Conservation (phyloP, 257 asterid species). For the Ligustrum vulgare region DNA sequence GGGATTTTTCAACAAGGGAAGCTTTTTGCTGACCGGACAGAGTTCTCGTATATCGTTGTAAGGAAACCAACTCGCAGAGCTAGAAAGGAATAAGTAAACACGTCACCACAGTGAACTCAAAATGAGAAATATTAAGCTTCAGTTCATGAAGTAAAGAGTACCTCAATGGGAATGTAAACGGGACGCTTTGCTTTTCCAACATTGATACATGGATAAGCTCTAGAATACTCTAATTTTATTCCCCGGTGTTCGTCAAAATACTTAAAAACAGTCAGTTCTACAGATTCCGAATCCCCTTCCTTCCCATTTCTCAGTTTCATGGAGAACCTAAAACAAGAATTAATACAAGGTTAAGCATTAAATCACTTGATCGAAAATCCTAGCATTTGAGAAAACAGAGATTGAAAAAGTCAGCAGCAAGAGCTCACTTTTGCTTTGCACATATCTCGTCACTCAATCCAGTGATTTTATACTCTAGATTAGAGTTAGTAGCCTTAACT, state of each 20-base stretch:
- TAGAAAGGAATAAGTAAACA: conserved; percentile 21
- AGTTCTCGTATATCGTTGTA: conserved; percentile 73
- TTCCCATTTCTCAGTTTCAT: conserved; percentile 36
- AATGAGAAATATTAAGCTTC: not conserved
- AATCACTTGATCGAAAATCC: not conserved
- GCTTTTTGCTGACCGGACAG: conserved; percentile 61
- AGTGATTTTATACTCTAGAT: conserved; percentile 51
- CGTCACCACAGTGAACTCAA: not conserved
- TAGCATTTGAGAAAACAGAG: not conserved
- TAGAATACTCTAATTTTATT: conserved; percentile 39
- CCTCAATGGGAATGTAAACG: conserved; percentile 69
- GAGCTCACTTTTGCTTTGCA: conserved; percentile 51
- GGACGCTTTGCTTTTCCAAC: conserved; percentile 71
- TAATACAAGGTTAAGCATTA: not conserved
- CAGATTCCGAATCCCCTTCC: conserved; percentile 32
- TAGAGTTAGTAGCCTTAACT: conserved; percentile 38
- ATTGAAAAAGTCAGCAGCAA: not conserved
- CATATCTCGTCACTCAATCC: conserved; percentile 62
- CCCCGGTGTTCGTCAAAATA: conserved; percentile 44
- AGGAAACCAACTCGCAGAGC: conserved; percentile 62
- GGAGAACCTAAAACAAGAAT: conserved; percentile 40
- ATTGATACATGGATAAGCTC: conserved; percentile 58
- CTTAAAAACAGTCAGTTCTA: conserved; percentile 53
- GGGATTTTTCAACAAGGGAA: conserved; percentile 69
- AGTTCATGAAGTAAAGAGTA: conserved; percentile 11